Base-by-base conservation (phyloP, 1,284 basidiomycete species). In the Leccinum olivaceoglutinosum region DNA sequence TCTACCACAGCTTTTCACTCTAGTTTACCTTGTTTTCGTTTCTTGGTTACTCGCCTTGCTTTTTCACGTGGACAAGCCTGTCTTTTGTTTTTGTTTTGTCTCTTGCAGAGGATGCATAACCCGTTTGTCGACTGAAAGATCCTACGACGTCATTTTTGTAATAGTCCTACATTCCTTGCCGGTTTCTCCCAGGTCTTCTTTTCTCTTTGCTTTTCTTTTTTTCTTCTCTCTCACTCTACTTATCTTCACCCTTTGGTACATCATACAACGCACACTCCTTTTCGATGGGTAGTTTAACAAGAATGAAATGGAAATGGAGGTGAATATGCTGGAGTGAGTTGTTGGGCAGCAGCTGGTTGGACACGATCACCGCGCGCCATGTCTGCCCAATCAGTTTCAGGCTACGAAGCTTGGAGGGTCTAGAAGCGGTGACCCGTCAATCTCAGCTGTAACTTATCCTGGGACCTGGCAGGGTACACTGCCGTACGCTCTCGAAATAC, bases 1-100 rank as follows among this genome's bases (percentile, higher is more conserved):
- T 79, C 79, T 12, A 81, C 73, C 11, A 95, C 75, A 36, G 79
- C 79, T 53, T 80, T 77, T 25, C 21, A 51, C 12, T 25, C 49
- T 25, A 21, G 49, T 25, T 51, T 8, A 51, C 49, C 49, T 51
- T 51, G 49, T 25, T 51, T 51, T 21, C 49, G 7, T 51, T 51
- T 51, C 49, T 51, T 51, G 49, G 49, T 25, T 51, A 25, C 21
- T 51, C 49, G 18, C 46, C 10, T 51, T 51, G 49, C 12, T 51
- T 51, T 51, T 18, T 25, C 49, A 14, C 12, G 21, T 51, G 49
- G 21, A 51, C 21, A 21, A 21, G 14, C 12, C 14, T 21, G 7
- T 21, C 9, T 14, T 14, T 51, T 25, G 49, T 51, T 51, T 51
- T 21, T 4, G 49, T 51, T 21, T 49, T 25, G 49, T 51, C 12